Evolutionary conservation across 2,329 filamentous ascomycete genomes (phyloP).

Genomic region (Aspergillus pseudotamarii): DNA sequence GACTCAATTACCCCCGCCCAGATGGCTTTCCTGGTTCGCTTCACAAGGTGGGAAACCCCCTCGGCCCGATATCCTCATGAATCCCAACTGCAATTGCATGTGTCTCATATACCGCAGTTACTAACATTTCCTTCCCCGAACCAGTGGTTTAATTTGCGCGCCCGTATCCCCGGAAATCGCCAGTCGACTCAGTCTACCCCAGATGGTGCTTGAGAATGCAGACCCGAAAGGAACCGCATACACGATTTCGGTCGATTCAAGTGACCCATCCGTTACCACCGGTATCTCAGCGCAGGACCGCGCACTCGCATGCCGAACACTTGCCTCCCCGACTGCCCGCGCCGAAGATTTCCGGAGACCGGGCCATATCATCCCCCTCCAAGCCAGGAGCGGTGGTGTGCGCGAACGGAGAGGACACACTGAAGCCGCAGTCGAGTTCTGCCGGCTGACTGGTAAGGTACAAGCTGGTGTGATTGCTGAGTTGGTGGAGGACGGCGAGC

Average conservation of each 20-base stretch:
- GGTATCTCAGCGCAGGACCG: slow-evolving; percentile 91
- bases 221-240: slow-evolving; percentile 93
- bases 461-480: slow-evolving; percentile 83
- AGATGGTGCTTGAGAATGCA: slow-evolving; percentile 80
- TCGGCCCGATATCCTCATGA: background rate
- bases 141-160: slow-evolving; percentile 83
- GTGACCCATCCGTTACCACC: slow-evolving; percentile 73
- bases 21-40: slow-evolving; percentile 94
- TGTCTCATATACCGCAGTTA: background rate
- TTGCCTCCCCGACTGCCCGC: slow-evolving; percentile 67
- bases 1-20: slow-evolving; percentile 81
- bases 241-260: slow-evolving; percentile 83
- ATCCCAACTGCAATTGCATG: background rate
- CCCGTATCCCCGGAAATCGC: slow-evolving; percentile 74
- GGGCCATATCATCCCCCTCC: slow-evolving; percentile 86
- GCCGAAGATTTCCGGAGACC: slow-evolving; percentile 73
- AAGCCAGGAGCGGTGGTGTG: slow-evolving; percentile 78
- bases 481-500: slow-evolving; percentile 81
- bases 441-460: slow-evolving; percentile 77
- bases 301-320: slow-evolving; percentile 74
- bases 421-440: slow-evolving; percentile 91
- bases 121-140: background rate
- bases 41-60: slow-evolving; percentile 61
- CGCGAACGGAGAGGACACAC: slow-evolving; percentile 82
- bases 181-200: slow-evolving; percentile 73